A percentile compares a stretch with the other conserved stretches of the same genome.
Evolutionary conservation across 352 stramenopile genomes (phyloP).

Genomic region (Phytophthora constricta): DNA sequence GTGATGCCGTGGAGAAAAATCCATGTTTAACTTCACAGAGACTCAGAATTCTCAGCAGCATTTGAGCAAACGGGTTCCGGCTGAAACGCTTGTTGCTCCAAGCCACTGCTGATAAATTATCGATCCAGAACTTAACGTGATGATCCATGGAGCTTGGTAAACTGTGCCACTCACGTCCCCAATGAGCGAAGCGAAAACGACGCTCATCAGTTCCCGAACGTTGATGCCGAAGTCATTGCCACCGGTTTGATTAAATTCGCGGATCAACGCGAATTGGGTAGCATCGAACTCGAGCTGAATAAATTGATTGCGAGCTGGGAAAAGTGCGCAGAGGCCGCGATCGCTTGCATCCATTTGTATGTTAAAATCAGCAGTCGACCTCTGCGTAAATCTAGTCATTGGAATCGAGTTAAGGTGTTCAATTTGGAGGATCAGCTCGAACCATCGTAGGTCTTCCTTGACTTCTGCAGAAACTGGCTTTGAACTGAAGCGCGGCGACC

Average conservation of each 20-base stretch:
- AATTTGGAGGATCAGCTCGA: too few relatives aligned
- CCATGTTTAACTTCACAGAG: constrained; percentile 8
- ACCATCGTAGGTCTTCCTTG: too few relatives aligned
- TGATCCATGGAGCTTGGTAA: not conserved
- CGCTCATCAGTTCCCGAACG: constrained; percentile 14
- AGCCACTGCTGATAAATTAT: constrained; percentile 6
- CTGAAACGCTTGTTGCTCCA: constrained; percentile 16
- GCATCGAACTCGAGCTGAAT: not conserved
- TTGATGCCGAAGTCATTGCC: constrained; percentile 7
- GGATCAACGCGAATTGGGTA: not conserved
- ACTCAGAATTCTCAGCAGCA: constrained; percentile 7
- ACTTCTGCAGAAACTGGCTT: too few relatives aligned
- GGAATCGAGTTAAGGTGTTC: too few relatives aligned
- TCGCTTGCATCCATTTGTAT: not conserved
- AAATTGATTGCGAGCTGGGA: not conserved
- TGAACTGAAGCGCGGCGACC: too few relatives aligned
- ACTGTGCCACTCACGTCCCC: not conserved
- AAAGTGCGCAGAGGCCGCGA: not conserved
- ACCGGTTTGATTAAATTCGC: not conserved
- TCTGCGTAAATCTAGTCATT: too few relatives aligned
- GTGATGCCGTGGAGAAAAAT: constrained; percentile 10
- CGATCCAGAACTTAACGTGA: constrained; percentile 20
- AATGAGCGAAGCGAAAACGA: constrained; percentile 9
- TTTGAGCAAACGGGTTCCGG: constrained; percentile 16
- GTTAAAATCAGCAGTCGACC: not conserved